Base-by-base conservation (phyloP, 371 early-diverging fungal genomes). In the Apophysomyces trapeziformis region DNA sequence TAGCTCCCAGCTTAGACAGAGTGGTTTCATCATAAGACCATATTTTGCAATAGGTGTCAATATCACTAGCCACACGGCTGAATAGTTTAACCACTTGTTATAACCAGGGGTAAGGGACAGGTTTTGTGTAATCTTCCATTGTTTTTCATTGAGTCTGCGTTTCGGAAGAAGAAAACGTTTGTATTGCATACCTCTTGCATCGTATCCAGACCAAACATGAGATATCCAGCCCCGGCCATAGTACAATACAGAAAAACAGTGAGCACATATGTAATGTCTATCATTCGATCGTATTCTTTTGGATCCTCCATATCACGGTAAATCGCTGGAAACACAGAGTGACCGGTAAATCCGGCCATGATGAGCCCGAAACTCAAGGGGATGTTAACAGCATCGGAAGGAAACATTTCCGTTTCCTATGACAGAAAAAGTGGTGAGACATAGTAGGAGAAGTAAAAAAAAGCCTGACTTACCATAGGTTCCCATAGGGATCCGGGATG, bases 171-270 rank as follows among this genome's bases (percentile, higher is more conserved):
- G 35, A 16, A n/a, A 16, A 14, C 8, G 26, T 5, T 11, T 60
- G n/a, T 14, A 26, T 63, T 41, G 35, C 14, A 63, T 75, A 85
- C 85, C 76, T 90, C 90, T 69, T 87, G 82, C 63, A 80, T 66
- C 4, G 83, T 77, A 13, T 64, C 74, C 60, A 72, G 69, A 1
- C 93, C 93, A 86, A 92, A 93, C 93, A 93, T 93, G 13, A 84
- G 36, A 66, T 92, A 93, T 7, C 93, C 92, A 37, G 78, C 63
- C 13, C 67, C 62, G 18, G 76, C 76, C 75, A 82, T 77, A 4
- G 68, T 38, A 13, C 63, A 35, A 56, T 82, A 82, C 7, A 74
- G 66, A 12, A 58, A 46, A 26, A 66, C 60, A 6, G 79, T 79
- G 12, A 79, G 56, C 2, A 67, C 58, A 57, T 82, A 82, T 7